phyloP scores from a whole-genome alignment of 108 stramenopile species.

The Mediolabrus comicus region DNA sequence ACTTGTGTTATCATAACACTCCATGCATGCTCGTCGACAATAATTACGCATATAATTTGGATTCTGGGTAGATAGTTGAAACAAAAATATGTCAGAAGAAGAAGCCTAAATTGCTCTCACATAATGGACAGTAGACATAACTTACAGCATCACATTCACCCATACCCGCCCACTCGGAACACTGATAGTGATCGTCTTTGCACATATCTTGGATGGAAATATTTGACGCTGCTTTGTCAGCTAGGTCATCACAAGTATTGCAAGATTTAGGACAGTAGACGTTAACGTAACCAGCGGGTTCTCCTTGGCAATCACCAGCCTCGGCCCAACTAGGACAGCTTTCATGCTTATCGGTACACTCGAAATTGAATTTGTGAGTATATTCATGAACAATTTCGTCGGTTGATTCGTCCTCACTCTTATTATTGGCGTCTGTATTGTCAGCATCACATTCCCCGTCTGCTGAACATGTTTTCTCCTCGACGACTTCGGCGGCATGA shows the following conservation, averaged over 20 bases:
- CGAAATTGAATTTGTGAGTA: not conserved
- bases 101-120: not conserved
- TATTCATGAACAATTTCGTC: not conserved
- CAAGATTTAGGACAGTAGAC: constrained; percentile 18
- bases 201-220: not conserved
- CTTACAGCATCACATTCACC: constrained; percentile 27
- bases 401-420: not conserved
- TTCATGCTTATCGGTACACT: constrained; percentile 18
- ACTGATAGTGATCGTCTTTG: constrained; percentile 17
- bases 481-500: not conserved
- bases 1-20: constrained; percentile 35
- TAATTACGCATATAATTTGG: constrained; percentile 38
- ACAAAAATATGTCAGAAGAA: not conserved
- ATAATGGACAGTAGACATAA: not conserved
- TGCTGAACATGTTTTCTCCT: constrained; percentile 1
- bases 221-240: not conserved
- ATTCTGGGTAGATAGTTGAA: constrained; percentile 15
- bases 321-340: constrained; percentile 35
- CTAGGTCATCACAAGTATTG: constrained; percentile 2
- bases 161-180: constrained; percentile 20
- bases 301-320: constrained; percentile 38
- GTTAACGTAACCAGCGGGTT: constrained; percentile 46
- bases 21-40: constrained; percentile 36
- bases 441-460: not conserved
- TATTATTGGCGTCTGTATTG: constrained; percentile 4